phyloP scores from a whole-genome alignment of 2,329 filamentous ascomycete genomes.

The Pseudogymnoascus sp. region DNA sequence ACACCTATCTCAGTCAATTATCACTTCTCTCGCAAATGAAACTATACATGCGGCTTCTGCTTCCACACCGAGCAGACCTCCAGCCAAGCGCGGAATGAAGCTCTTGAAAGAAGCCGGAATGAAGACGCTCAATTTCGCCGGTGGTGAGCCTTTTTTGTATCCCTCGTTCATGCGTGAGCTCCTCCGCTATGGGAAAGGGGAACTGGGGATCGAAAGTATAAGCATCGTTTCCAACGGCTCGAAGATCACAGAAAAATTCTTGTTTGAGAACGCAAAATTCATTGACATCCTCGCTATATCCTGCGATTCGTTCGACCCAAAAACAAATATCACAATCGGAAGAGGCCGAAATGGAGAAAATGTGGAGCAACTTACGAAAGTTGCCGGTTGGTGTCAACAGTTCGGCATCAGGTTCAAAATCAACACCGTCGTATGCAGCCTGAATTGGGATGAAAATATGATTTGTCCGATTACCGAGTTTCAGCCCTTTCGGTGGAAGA shows the following conservation, averaged over 20 bases:
- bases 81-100: conserved; percentile 37
- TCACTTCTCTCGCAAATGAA: too few species aligned
- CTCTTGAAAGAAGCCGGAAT: conserved; percentile 44
- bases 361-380: conserved; percentile 36
- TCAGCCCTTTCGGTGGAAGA: conserved; percentile 47
- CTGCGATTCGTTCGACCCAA: conserved; percentile 46
- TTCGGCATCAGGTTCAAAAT: conserved; percentile 48
- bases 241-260: conserved; percentile 36
- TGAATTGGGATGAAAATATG: conserved; percentile 46
- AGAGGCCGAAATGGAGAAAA: conserved; percentile 40
- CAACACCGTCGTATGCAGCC: conserved; percentile 45
- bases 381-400: conserved; percentile 39
- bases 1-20: too few species aligned
- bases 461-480: conserved; percentile 32
- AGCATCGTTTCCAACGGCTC: conserved; percentile 49
- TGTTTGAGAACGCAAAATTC: conserved; percentile 35
- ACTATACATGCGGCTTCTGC: conserved; percentile 45
- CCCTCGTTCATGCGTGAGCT: conserved; percentile 36
- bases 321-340: conserved; percentile 44
- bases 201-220: conserved; percentile 41
- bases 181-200: conserved; percentile 40
- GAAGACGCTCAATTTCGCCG: conserved; percentile 49
- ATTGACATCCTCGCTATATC: conserved; percentile 49
- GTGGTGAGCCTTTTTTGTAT: conserved; percentile 48
- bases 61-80: conserved; percentile 48